Base-by-base conservation (phyloP, 768 basidiomycete genomes). In the Xerocomellus amylosporus region DNA sequence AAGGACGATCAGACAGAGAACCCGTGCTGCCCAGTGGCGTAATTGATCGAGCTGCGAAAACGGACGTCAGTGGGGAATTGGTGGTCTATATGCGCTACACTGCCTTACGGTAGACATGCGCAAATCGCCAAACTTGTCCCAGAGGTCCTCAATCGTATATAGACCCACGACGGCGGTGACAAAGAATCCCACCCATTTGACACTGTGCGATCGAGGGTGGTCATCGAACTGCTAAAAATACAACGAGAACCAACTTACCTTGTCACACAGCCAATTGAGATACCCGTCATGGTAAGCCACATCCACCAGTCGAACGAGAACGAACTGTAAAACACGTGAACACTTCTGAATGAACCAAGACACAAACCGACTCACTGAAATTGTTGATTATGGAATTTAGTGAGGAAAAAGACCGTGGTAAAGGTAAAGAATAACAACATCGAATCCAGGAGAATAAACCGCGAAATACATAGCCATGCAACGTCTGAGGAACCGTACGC, bases 341-440 rank as follows among this genome's bases (percentile, higher is more conserved):
- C 14, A 8, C 46, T 15, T 15, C 17, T n/a, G 22, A 43, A 46
- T 2, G 15, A 36, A 5, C 6, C 4, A n/a, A 28, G 17, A 2
- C 7, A 24, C 13, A 10, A 10, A 14, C 13, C 20, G 22, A 76
- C 92, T 65, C 63, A 96, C 93, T 90, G 85, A 61, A 87, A 89
- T 76, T 95, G 93, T 71, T 98, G 91, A 68, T 97, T 97, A 69
- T 98, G 94, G 75, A 98, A 98, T 73, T 95, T 97, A 45, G 91
- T 85, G 46, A 98, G 76, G 69, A 89, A 92, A 73, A 96, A 95
- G 62, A 96, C 90, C 40, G 95, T 95, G 66, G 91, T 86, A 79
- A 98, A 93, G 38, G 97, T 98, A 77, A 99, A 98, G 80, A 96
- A 97, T 33, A 99, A 77, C n/a, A 99, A 77, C 93, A 99, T 97